phyloP scores from a whole-genome alignment of 257 asterid species.

The Fraxinus quadrangulata region DNA sequence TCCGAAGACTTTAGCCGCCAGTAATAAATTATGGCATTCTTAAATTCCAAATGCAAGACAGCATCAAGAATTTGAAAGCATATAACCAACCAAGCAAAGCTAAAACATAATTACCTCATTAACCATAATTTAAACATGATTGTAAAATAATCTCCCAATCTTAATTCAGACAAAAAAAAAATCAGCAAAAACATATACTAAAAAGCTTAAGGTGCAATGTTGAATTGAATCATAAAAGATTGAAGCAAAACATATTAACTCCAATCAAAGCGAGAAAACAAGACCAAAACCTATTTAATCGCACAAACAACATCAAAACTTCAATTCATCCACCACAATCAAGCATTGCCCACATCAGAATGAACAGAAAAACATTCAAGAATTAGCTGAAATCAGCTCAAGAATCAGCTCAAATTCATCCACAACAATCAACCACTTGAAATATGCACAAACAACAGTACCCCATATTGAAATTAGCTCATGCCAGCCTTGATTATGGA shows the following conservation, averaged over 20 bases:
- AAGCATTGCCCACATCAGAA: slow-evolving; percentile 35
- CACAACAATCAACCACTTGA: no score
- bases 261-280: slow-evolving; percentile 15
- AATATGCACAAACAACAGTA: slow-evolving; percentile 29
- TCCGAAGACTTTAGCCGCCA: neutral
- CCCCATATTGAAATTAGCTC: slow-evolving; percentile 38
- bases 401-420: slow-evolving; percentile 16
- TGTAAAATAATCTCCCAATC: neutral
- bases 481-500: slow-evolving; percentile 45
- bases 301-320: slow-evolving; percentile 27
- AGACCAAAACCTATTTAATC: slow-evolving; percentile 14
- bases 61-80: neutral
- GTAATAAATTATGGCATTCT: slow-evolving; percentile 8
- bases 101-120: slow-evolving; percentile 2
- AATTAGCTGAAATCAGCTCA: slow-evolving; percentile 48
- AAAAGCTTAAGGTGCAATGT: slow-evolving; percentile 14
- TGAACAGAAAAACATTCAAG: slow-evolving; percentile 31
- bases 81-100: slow-evolving; percentile 29
- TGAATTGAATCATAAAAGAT: slow-evolving; percentile 18
- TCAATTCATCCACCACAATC: slow-evolving; percentile 33
- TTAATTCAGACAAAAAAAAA: slow-evolving; percentile 13
- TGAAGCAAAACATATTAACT: slow-evolving; percentile 14
- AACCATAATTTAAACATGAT: neutral
- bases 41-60: slow-evolving; percentile 8
- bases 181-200: neutral